Base-by-base conservation (phyloP, 208 protist genomes). In the Crithidia expoeki region DNA sequence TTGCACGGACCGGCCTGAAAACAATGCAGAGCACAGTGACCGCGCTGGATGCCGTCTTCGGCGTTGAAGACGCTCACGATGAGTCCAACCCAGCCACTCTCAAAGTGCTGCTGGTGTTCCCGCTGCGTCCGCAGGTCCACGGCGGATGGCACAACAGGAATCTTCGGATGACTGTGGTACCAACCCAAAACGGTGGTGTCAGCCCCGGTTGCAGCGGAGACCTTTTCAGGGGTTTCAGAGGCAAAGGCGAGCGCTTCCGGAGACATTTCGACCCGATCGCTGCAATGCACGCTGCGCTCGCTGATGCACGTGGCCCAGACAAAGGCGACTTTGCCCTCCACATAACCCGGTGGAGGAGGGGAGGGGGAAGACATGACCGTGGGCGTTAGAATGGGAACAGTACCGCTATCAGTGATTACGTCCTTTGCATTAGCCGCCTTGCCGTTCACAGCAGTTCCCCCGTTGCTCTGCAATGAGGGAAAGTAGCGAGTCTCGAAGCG, bases 131-230 rank as follows among this genome's bases (percentile, higher is more conserved):
- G 44, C 21, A 95, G 68, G 70, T 97, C 93, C 1, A 96, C 83
- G 5, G 64, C 47, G 27, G 89, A 94, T 0, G 91, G 89, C 62
- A 81, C 84, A 11, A 78, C 80, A 2, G 85, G 90, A 33, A 95
- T 92, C 30, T 84, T 80, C 4, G 90, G 93, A 56, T 97, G 91
- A 59, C 81, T 92, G 81, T 97, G 93, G 76, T 94, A 95, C 93
- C 93, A 97, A 4, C 89, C 91, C 27, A 96, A 71, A 5, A 95
- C 89, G 16, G 78, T 74, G 12, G 85, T 92, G 4, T 11, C 44
- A 4, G 59, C 42, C 14, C 83, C 77, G 6, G 74, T 80, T 16
- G 63, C 49, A 0, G 12, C 14, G 27, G 80, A 66, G 14, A 89
- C 60, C 16, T 66, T 58, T 70, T 95, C 88, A 34, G 89, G 89